Percentiles rank a stretch among this genome's conserved stretches.
phyloP scores from a whole-genome alignment of 75 land plant species.

The Azolla pinnata region DNA sequence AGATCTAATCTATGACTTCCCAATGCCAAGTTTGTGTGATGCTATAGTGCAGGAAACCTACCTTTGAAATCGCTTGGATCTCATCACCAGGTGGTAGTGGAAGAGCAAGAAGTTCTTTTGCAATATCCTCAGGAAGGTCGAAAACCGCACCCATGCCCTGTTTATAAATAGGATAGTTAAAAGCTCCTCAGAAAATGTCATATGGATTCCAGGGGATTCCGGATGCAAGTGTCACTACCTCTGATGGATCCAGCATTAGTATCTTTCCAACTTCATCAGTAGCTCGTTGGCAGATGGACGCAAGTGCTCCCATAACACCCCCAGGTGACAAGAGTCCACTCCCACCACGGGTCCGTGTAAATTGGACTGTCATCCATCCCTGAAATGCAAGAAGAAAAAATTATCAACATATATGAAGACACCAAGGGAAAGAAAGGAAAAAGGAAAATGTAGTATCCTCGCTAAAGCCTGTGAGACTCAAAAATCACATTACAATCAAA shows the following conservation, averaged over 20 bases:
- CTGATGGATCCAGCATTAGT: background rate
- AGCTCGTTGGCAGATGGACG: conserved; percentile 59
- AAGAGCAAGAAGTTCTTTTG: conserved; percentile 66
- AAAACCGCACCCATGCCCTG: conserved; percentile 72
- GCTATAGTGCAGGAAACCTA: no score
- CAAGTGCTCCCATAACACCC: conserved; percentile 63
- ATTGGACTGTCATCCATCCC: conserved; percentile 83
- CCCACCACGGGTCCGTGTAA: conserved; percentile 51
- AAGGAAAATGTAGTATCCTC: no score
- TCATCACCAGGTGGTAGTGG: conserved; percentile 52
- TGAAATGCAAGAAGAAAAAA: conserved; percentile 13
- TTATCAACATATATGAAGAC: background rate
- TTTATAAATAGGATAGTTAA: background rate
- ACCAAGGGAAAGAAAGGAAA: background rate
- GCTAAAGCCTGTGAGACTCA: no score
- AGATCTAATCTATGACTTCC: background rate
- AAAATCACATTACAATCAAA: no score
- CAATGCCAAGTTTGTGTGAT: background rate
- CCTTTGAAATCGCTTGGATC: conserved; percentile 60
- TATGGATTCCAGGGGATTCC: background rate
- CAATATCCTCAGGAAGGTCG: conserved; percentile 88
- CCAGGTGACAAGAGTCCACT: conserved; percentile 48
- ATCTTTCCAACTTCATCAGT: conserved; percentile 91
- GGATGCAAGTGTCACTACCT: background rate
- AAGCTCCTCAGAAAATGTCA: background rate